Conservation (phyloP, 495 filamentous ascomycete species). For the Penicillium parvum region DNA sequence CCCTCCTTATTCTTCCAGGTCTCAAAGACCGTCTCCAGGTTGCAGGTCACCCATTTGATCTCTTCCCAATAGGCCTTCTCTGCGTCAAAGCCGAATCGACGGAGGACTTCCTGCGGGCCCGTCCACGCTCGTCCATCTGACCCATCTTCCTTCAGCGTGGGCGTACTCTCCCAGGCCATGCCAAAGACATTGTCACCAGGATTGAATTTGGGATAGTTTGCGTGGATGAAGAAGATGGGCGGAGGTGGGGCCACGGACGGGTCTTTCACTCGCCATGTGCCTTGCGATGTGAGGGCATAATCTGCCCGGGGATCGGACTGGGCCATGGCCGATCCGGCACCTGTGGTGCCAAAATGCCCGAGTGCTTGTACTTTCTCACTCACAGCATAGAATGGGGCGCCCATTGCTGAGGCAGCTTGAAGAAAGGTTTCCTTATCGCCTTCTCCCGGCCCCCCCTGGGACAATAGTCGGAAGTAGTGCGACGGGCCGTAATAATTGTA, state of each 20-base stretch:
- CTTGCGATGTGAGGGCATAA: slow-evolving; percentile 31
- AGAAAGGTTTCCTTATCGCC: slow-evolving; percentile 66
- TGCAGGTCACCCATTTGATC: slow-evolving; percentile 46
- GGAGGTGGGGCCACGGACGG: slow-evolving; percentile 26
- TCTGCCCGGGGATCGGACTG: slow-evolving; percentile 48
- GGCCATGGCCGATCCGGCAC: slow-evolving; percentile 38
- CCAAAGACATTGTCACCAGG: slow-evolving; percentile 44
- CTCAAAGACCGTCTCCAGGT: slow-evolving; percentile 34
- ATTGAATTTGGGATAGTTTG: slow-evolving; percentile 53
- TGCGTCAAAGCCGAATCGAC: slow-evolving; percentile 46
- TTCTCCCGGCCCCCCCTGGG: slow-evolving; percentile 52
- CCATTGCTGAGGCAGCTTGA: slow-evolving; percentile 48
- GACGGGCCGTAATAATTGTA: slow-evolving; percentile 60
- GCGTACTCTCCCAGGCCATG: slow-evolving; percentile 34
- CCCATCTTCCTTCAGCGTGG: slow-evolving; percentile 36
- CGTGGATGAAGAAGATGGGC: slow-evolving; percentile 50
- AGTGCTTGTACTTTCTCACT: slow-evolving; percentile 38
- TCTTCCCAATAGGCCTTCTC: slow-evolving; percentile 52
- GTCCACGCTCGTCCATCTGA: slow-evolving; percentile 41
- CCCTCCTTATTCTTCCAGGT: slow-evolving; percentile 37
- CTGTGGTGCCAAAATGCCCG: slow-evolving; percentile 33
- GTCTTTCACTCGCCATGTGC: slow-evolving; percentile 38
- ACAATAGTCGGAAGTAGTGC: slow-evolving; percentile 55
- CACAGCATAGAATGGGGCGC: slow-evolving; percentile 49
- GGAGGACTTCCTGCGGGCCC: slow-evolving; percentile 30